Conservation (phyloP, 2,329 filamentous ascomycete genomes). For the Fusarium lateritium region DNA sequence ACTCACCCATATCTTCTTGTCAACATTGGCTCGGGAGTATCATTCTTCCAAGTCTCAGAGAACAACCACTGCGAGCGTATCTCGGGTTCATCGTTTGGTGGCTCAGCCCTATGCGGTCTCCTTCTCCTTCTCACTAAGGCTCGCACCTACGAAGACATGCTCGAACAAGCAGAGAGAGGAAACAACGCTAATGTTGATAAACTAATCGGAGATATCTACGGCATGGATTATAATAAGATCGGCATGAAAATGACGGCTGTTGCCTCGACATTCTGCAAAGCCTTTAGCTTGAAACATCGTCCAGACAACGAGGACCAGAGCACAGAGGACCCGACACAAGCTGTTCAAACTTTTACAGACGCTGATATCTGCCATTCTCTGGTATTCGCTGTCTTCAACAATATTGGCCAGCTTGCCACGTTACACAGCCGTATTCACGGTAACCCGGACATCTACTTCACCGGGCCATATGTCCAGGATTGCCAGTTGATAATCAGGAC, state of each 20-base stretch:
- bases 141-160: constrained; percentile 96
- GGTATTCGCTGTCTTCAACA: constrained; percentile 96
- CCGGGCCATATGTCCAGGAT: constrained; percentile 94
- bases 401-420: constrained; percentile 97
- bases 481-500: constrained; percentile 98
- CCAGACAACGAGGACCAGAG: constrained; percentile 82
- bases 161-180: constrained; percentile 88
- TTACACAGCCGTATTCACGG: constrained; percentile 94
- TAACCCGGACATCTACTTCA: constrained; percentile 96
- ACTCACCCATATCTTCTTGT: constrained; percentile 97
- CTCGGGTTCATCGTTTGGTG: constrained; percentile 93
- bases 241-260: constrained; percentile 96
- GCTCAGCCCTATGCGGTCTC: constrained; percentile 95
- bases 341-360: constrained; percentile 71
- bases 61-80: constrained; percentile 89
- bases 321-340: constrained; percentile 69
- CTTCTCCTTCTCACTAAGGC: constrained; percentile 93
- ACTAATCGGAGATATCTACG: constrained; percentile 98
- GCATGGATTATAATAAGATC: constrained; percentile 94
- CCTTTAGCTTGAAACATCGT: constrained; percentile 90
- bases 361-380: constrained; percentile 92
- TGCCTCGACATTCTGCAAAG: constrained; percentile 96
- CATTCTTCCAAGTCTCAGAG: constrained; percentile 95
- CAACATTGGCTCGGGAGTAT: constrained; percentile 97
- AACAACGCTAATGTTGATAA: constrained; percentile 96